These are phyloP conservation scores for Mucor saturninus DNA, from an alignment of 371 early-diverging fungal species.

Conservation along the genomic window DNA sequence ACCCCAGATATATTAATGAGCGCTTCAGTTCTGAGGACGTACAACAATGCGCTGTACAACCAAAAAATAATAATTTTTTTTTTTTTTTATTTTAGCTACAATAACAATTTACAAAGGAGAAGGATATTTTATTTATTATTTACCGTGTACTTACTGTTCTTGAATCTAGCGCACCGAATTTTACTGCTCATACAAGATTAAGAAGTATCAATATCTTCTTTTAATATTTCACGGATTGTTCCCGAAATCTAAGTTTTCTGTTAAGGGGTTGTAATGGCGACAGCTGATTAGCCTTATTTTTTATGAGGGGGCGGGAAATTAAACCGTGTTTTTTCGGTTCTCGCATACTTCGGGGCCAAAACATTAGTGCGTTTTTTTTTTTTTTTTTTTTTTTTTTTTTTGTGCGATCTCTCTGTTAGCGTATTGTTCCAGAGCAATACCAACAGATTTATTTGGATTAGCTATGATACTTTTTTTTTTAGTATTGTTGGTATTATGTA, in stretches of 20 bases:
- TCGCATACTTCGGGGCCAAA: too few species aligned
- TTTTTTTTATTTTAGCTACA: background rate
- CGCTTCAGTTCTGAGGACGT: background rate
- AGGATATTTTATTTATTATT: background rate
- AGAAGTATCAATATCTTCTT: background rate
- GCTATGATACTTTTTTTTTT: too few species aligned
- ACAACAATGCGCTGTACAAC: background rate
- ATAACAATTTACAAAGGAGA: too few species aligned
- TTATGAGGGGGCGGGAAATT: background rate
- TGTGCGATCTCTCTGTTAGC: too few species aligned
- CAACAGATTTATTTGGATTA: too few species aligned
- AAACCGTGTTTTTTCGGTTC: too few species aligned
- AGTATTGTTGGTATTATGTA: too few species aligned
- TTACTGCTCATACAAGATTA: too few species aligned
- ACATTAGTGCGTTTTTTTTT: too few species aligned
- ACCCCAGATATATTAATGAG: background rate
- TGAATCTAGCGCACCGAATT: background rate
- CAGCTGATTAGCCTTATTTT: background rate
- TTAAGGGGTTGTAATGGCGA: background rate
- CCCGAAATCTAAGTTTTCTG: slow-evolving; percentile 2
- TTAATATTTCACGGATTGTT: background rate
- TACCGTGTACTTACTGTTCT: background rate
- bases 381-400: too few species aligned
- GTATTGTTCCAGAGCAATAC: too few species aligned
- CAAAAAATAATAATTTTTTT: background rate